A percentile compares a stretch with the other conserved stretches of the same genome.
phyloP scores from a whole-genome alignment of 2,329 filamentous ascomycete genomes.

The Dactylellina drechsleri region DNA sequence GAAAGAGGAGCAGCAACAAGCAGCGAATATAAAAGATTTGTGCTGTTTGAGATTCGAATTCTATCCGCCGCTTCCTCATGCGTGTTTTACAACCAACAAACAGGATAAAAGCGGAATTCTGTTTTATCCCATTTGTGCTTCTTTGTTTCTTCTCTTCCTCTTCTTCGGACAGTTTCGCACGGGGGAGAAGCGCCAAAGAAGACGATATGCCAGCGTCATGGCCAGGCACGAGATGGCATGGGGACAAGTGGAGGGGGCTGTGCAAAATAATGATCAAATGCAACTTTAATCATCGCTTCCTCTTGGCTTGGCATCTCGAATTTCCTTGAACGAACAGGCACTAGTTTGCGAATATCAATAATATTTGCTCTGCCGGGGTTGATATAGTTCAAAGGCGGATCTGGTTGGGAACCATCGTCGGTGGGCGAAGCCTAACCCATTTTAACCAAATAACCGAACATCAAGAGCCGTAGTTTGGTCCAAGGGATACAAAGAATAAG shows the following conservation, averaged over 20 bases:
- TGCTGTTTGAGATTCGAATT: slow-evolving; percentile 6
- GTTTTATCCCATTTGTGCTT: not conserved
- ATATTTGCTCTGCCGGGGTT: too few relatives aligned
- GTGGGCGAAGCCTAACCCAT: slow-evolving; percentile 39
- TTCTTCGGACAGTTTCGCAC: slow-evolving; percentile 5
- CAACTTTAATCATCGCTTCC: slow-evolving; percentile 30
- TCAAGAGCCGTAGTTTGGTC: slow-evolving; percentile 8
- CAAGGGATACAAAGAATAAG: too few relatives aligned
- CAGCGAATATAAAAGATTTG: not conserved
- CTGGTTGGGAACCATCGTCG: slow-evolving; percentile 20
- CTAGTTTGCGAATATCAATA: too few relatives aligned
- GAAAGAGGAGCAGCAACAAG: slow-evolving; percentile 2
- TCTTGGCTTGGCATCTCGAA: not conserved
- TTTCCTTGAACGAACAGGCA: slow-evolving; percentile 13
- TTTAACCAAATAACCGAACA: slow-evolving; percentile 55
- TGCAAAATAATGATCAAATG: slow-evolving; percentile 44
- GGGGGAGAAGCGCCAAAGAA: slow-evolving; percentile 17
- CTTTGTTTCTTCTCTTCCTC: slow-evolving; percentile 1
- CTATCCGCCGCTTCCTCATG: slow-evolving; percentile 14
- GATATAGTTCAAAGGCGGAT: not conserved
- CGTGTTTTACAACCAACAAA: slow-evolving; percentile 10
- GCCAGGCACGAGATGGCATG: slow-evolving; percentile 13
- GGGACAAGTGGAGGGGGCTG: slow-evolving; percentile 41
- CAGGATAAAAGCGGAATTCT: too few relatives aligned
- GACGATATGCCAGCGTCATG: not conserved